Evolutionary conservation across 1,284 basidiomycete species (phyloP).

Genomic region (Erythrobasidium hasegawianum): DNA sequence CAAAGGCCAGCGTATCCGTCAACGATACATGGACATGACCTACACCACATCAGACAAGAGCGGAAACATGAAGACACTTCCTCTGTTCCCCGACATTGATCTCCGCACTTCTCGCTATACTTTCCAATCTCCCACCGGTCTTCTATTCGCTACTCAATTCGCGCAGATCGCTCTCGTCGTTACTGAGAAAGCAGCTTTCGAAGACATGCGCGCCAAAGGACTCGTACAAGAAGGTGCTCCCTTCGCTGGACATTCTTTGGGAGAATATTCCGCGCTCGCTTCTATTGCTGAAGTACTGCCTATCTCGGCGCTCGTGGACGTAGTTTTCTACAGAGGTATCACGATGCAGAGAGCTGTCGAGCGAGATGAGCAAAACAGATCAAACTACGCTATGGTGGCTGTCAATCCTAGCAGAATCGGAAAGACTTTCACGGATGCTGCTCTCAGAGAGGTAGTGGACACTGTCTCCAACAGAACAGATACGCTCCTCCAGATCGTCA

Average conservation of each 20-base stretch:
- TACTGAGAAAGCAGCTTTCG: constrained; percentile 87
- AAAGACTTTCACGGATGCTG: constrained; percentile 82
- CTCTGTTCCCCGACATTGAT: constrained; percentile 78
- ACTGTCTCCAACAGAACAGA: constrained; percentile 71
- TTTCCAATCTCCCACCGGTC: constrained; percentile 90
- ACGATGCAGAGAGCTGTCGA: constrained; percentile 99
- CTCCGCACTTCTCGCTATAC: constrained; percentile 90
- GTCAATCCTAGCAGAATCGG: constrained; percentile 95
- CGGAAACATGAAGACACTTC: constrained; percentile 87
- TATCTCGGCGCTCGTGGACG: constrained; percentile 83
- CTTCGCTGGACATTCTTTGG: constrained; percentile 96
- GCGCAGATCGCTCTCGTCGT: constrained; percentile 97
- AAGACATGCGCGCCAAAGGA: constrained; percentile 95
- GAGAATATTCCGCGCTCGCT: constrained; percentile 95
- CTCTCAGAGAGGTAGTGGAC: constrained; percentile 89
- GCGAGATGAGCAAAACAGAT: constrained; percentile 84
- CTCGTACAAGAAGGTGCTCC: constrained; percentile 86
- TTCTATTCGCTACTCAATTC: constrained; percentile 96
- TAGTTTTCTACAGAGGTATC: constrained; percentile 98
- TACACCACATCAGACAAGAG: constrained; percentile 94
- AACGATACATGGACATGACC: constrained; percentile 98
- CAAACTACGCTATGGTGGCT: constrained; percentile 98
- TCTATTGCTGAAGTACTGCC: constrained; percentile 94
- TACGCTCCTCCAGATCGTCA: constrained; percentile 89
- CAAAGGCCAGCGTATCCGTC: constrained; percentile 94